Conservation (phyloP, 352 stramenopile species). For the Plasmopara viticola region DNA sequence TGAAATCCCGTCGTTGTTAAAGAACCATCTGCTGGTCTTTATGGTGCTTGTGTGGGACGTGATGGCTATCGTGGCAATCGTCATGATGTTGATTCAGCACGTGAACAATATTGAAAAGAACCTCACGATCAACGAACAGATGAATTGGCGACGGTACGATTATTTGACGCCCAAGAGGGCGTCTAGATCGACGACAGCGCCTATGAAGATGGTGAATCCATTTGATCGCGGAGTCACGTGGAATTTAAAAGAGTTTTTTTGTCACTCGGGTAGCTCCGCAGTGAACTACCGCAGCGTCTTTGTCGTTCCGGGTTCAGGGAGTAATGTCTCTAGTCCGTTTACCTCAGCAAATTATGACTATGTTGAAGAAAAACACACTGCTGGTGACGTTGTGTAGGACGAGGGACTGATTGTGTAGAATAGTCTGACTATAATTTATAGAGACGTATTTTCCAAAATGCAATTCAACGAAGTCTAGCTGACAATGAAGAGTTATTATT, state of each 20-base stretch:
- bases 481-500: no score
- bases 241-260: slow-evolving; percentile 50
- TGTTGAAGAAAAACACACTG: slow-evolving; percentile 6
- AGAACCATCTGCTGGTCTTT: slow-evolving; percentile 46
- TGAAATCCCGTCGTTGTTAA: slow-evolving; percentile 46
- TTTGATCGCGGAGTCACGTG: slow-evolving; percentile 37
- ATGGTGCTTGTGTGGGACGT: slow-evolving; percentile 56
- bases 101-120: slow-evolving; percentile 59
- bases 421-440: no score
- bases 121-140: slow-evolving; percentile 76
- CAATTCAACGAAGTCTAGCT: no score
- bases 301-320: slow-evolving; percentile 11
- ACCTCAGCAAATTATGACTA: slow-evolving; percentile 12
- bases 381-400: slow-evolving; percentile 22
- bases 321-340: slow-evolving; percentile 11
- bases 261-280: slow-evolving; percentile 23
- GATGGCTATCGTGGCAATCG: slow-evolving; percentile 39
- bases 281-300: slow-evolving; percentile 43
- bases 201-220: slow-evolving; percentile 28
- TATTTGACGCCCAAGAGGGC: slow-evolving; percentile 37
- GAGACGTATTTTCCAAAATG: no score
- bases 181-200: slow-evolving; percentile 3
- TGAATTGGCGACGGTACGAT: slow-evolving; percentile 75
- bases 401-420: no score
- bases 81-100: slow-evolving; percentile 64